Base-by-base conservation (phyloP, 2,329 filamentous ascomycete genomes). In the Alternaria gaisen region DNA sequence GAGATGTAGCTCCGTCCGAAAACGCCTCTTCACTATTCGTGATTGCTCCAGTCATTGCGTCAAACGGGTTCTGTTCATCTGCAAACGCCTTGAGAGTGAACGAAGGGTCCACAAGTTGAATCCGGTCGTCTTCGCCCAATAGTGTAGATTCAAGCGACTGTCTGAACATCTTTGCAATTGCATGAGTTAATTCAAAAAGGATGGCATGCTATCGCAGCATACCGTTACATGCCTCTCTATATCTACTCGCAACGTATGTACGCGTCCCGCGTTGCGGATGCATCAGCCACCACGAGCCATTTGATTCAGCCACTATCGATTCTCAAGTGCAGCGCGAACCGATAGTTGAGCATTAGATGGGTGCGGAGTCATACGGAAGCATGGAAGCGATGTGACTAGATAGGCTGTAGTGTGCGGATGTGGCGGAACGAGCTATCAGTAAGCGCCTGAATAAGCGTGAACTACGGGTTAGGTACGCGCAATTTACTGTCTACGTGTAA, bases 371-470 rank as follows among this genome's bases (percentile, higher is more conserved):
- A 36, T 36, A 36, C 32, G 32, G 32, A 14, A 41, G 8, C 12
- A 22, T 28, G 14, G 18, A 50, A 28, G 12, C 22, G 50, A 55
- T 62, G 52, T 32, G 60, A 14, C 7, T 38, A 50, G 24, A 40
- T 36, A 34, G 51, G 11, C 9, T 16, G 46, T 3, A 11, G 32
- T 34, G 41, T 12, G 41, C 11, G 56, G 56, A 24, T n/a, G 44
- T 47, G 46, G 56, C 56, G 56, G 20, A 12, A 11, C 26, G 9
- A 20, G 16, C 16, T 10, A 40, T 62, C 60, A 47, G 46, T 62
- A 59, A 62, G 52, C 60, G 32, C 38, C 18, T 62, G 51, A 59
- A 52, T 62, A 62, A 62, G 60, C 56, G 34, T 51, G 38, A 38
- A 47, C 38, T 52, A 48, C 57, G 28, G 14, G 46, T 32, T 36